Base-by-base conservation (phyloP, 1,139 yeast species). In the Debaryomyces subglobosus region DNA sequence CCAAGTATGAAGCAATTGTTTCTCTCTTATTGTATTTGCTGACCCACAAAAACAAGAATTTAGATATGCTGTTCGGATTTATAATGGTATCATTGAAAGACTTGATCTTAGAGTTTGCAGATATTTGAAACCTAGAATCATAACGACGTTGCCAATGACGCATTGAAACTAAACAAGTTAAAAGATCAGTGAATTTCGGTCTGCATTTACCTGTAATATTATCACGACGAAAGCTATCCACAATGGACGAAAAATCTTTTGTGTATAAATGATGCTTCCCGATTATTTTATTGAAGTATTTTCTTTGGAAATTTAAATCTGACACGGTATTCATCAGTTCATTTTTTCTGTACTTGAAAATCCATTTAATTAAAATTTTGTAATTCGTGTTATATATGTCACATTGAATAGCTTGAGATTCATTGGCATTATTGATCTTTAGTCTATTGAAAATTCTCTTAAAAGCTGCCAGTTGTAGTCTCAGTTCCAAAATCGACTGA, bases 41-140 rank as follows among this genome's bases (percentile, higher is more conserved):
- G 0, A 64, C 61, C 75, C 75, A 71, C 4, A 38, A 29, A 8
- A 50, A 39, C 8, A 70, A 52, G n/a, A 37, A 35, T 16, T 50
- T 48, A 3, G 54, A 38, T 29, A 51, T 44, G 8, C 53, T n/a
- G 16, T 52, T 53, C 0, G 62, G 63, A 8, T 43, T 34, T 2
- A 51, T 35, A 2, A 58, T 34, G 1, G 44, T 44, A 4, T 45
- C 39, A 3, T 52, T 41, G 45, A 67, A 65, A 7, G 45, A 41
- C 1, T 45, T 27, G 10, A 66, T 42, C 39, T 61, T 64, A 15
- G 48, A 35, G 4, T 54, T 52, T 16, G 64, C 54, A 12, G 49
- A 41, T 16, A 35, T 37, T 27, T 59, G 58, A 46, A 63, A 64
- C 30, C 49, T 50, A 3, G 36, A 35, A 4, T 51, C 60, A 41